phyloP scores from a whole-genome alignment of 179 eudicot genomes.

The Heliamphora pulchella region DNA sequence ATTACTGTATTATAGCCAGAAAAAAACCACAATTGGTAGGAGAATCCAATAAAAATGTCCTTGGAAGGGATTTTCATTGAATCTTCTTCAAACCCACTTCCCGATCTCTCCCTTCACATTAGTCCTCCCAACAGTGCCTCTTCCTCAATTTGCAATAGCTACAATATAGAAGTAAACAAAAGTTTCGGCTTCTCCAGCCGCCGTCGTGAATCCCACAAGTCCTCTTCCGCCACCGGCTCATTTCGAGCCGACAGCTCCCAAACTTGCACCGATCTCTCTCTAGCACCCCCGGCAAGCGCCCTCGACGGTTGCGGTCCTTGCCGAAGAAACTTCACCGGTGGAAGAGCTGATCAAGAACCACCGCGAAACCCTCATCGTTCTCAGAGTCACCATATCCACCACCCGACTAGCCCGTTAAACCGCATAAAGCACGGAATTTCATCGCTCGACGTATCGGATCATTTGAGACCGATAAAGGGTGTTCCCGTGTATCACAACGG shows the following conservation, averaged over 20 bases:
- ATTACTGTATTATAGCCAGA: too few species aligned
- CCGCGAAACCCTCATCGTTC: conserved; percentile 20
- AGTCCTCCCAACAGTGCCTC: conserved; percentile 32
- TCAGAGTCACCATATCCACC: conserved; percentile 7
- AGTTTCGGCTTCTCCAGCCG: not conserved
- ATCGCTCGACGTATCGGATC: conserved; percentile 24
- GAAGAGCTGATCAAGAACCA: conserved; percentile 8
- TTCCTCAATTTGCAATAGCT: conserved; percentile 7
- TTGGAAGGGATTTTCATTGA: conserved; percentile 34
- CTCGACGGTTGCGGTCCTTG: not conserved
- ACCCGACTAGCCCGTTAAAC: conserved; percentile 11
- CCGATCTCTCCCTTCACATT: conserved; percentile 53
- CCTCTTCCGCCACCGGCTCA: not conserved
- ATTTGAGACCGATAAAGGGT: conserved; percentile 55
- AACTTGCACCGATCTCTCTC: conserved; percentile 29
- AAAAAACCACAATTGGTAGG: too few species aligned
- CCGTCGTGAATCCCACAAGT: not conserved
- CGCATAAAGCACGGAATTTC: conserved; percentile 26
- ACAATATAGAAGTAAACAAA: not conserved
- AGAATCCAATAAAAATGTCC: conserved; percentile 29
- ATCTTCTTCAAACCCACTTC: conserved; percentile 28
- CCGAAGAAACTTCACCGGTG: not conserved
- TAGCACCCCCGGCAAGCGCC: conserved; percentile 22
- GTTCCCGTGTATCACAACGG: conserved; percentile 64
- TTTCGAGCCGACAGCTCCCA: too few species aligned